Conservation (phyloP, 306 rosid genomes). For the Mimosa pudica region DNA sequence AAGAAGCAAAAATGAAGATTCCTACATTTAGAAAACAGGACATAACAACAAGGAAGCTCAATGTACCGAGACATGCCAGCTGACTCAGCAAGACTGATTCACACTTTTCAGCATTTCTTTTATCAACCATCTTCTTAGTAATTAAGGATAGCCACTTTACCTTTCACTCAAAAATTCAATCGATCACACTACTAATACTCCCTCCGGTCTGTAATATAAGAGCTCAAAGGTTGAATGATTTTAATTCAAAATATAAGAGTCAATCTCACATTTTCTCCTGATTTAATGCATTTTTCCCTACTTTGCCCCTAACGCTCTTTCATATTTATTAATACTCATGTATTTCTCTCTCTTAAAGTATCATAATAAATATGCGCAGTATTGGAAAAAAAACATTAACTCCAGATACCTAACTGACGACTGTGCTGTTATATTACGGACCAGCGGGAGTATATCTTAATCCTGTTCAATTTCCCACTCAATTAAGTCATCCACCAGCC, state of each 20-base stretch:
- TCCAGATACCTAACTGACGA: no score
- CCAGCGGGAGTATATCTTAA: background rate
- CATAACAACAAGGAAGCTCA: slow-evolving; percentile 45
- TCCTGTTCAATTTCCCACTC: slow-evolving; percentile 38
- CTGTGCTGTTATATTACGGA: no score
- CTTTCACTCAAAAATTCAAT: slow-evolving; percentile 41
- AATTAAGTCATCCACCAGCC: slow-evolving; percentile 29
- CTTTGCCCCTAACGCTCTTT: no score
- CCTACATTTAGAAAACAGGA: slow-evolving; percentile 34
- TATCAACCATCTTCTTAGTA: slow-evolving; percentile 31
- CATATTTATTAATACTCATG: no score
- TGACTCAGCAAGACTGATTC: slow-evolving; percentile 40
- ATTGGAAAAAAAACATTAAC: no score
- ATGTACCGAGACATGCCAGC: slow-evolving; percentile 46
- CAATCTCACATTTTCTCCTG: no score
- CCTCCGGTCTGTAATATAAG: no score
- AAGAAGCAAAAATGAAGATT: slow-evolving; percentile 37
- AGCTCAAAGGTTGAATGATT: no score
- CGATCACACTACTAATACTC: slow-evolving; percentile 3
- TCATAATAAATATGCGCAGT: no score
- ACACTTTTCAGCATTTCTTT: slow-evolving; percentile 45
- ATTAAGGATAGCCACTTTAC: slow-evolving; percentile 41
- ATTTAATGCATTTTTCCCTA: no score
- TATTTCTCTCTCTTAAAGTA: no score
- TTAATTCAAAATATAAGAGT: no score